A percentile compares a stretch with the other conserved stretches of the same genome.
Evolutionary conservation across 805 yeast species (phyloP).

Genomic region (Saccharomycopsis schoenii): DNA sequence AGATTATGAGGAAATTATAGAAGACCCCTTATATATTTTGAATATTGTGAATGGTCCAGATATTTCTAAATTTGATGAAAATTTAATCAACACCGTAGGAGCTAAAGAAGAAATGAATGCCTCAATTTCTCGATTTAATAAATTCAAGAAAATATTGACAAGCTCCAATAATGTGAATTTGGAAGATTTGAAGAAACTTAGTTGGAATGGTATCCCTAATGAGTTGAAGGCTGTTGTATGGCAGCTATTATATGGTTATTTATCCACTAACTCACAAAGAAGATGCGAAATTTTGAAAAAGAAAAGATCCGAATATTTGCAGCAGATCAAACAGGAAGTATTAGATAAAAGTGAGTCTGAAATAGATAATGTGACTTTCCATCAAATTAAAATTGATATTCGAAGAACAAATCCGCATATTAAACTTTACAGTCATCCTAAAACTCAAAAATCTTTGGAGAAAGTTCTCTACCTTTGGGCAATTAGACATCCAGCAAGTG

Average conservation of each 20-base stretch:
- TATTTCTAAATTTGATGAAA: constrained; percentile 25
- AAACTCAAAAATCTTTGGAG: constrained; percentile 73
- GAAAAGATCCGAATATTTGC: constrained; percentile 77
- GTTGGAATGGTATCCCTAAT: constrained; percentile 93
- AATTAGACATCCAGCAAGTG: constrained; percentile 92
- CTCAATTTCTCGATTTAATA: constrained; percentile 48
- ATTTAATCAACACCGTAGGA: constrained; percentile 28
- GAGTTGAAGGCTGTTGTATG: constrained; percentile 75
- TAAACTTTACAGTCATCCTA: constrained; percentile 53
- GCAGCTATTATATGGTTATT: constrained; percentile 83
- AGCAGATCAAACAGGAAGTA: constrained; percentile 43
- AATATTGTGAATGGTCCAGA: constrained; percentile 36
- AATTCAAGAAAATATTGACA: constrained; percentile 54
- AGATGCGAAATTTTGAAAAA: constrained; percentile 59
- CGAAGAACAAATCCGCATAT: constrained; percentile 89
- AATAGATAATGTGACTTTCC: constrained; percentile 77
- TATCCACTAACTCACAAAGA: constrained; percentile 77
- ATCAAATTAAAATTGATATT: constrained; percentile 89
- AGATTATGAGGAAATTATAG: constrained; percentile 17
- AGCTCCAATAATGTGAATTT: constrained; percentile 42
- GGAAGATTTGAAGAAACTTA: constrained; percentile 58
- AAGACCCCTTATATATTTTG: constrained; percentile 27
- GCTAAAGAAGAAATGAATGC: constrained; percentile 51
- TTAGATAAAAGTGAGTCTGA: constrained; percentile 22
- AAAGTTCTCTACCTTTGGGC: constrained; percentile 89